phyloP scores from a whole-genome alignment of 345 rosid genomes.

The Populus deltoides region DNA sequence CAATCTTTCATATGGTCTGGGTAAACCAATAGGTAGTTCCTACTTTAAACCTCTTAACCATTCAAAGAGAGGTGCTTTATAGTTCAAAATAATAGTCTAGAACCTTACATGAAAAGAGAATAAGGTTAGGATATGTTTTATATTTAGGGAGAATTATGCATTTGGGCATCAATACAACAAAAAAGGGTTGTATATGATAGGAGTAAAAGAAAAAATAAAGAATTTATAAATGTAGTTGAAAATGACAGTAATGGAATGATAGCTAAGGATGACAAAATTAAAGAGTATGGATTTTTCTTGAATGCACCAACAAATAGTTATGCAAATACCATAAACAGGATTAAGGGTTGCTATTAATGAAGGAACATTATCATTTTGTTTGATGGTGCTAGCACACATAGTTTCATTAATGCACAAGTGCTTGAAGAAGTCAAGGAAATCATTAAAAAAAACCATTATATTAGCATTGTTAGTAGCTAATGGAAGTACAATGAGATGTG shows the following conservation, averaged over 20 bases:
- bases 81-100: neutral
- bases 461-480: neutral
- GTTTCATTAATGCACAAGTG: neutral
- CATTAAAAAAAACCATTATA: neutral
- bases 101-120: neutral
- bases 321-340: no score
- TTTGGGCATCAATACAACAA: neutral
- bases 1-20: neutral
- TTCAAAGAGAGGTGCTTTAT: neutral
- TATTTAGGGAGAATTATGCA: neutral
- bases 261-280: fast-evolving
- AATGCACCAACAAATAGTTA: no score
- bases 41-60: neutral
- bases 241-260: neutral
- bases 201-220: neutral
- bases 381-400: neutral
- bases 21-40: neutral
- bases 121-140: neutral
- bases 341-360: neutral
- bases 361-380: neutral
- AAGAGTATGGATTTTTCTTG: no score
- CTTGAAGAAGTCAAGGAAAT: neutral
- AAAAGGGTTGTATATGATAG: neutral
- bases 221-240: neutral
- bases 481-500: neutral